phyloP scores from a whole-genome alignment of 352 stramenopile genomes.

The Sclerospora graminicola region DNA sequence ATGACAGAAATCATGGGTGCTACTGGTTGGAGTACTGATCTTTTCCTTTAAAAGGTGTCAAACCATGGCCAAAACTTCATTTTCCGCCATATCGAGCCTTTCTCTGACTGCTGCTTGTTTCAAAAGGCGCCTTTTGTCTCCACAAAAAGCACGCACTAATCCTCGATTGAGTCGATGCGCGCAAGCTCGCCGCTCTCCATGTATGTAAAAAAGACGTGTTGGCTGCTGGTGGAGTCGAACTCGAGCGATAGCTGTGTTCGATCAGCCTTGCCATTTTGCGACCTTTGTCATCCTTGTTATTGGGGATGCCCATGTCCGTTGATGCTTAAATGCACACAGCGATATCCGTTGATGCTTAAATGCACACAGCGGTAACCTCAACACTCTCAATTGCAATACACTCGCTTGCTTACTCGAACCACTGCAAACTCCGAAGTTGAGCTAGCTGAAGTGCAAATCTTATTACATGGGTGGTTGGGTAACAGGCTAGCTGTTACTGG shows the following conservation, averaged over 20 bases:
- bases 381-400: too few species aligned
- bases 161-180: slow-evolving; percentile 6
- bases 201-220: slow-evolving; percentile 8
- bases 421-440: too few species aligned
- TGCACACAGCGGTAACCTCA: background rate
- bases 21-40: too few species aligned
- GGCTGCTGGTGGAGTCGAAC: slow-evolving; percentile 8
- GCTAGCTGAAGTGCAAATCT: too few species aligned
- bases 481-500: too few species aligned
- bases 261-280: slow-evolving; percentile 4
- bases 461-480: too few species aligned
- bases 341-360: too few species aligned
- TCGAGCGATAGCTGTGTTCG: slow-evolving; percentile 1
- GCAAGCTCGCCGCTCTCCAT: slow-evolving; percentile 7
- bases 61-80: slow-evolving; percentile 1
- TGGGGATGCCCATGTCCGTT: too few species aligned
- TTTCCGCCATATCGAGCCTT: background rate
- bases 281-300: slow-evolving; percentile 7
- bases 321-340: too few species aligned
- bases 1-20: too few species aligned
- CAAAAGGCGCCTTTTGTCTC: too few species aligned
- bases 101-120: background rate
- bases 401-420: background rate
- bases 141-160: slow-evolving; percentile 1
- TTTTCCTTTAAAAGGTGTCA: too few species aligned